phyloP scores from a whole-genome alignment of 176 grass and related monocot species.

The Avena sativa region DNA sequence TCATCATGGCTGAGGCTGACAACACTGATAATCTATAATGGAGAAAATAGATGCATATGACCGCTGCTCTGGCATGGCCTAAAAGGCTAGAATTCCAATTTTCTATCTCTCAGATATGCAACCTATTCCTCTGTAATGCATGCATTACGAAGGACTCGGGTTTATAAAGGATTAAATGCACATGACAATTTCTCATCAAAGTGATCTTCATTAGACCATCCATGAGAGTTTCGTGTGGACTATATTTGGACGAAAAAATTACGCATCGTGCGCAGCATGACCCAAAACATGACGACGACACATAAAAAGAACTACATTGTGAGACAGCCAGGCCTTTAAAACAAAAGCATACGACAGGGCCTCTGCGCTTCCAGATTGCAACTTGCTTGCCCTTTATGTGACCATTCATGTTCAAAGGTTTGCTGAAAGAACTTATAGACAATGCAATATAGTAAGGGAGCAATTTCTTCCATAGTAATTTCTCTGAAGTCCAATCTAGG shows the following conservation, averaged over 20 bases:
- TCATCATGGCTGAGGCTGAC: constrained; percentile 52
- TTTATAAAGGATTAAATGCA: background rate
- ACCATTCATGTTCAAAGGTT: constrained; percentile 24
- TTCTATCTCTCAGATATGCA: constrained; percentile 26
- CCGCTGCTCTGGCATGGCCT: constrained; percentile 9
- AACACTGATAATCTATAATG: constrained; percentile 61
- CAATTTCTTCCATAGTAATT: background rate
- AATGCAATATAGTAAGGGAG: background rate
- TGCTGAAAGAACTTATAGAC: background rate
- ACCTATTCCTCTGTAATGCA: constrained; percentile 5
- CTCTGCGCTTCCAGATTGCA: background rate
- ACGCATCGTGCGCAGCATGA: background rate
- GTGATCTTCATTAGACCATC: background rate
- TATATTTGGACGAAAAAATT: background rate
- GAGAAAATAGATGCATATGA: constrained; percentile 35
- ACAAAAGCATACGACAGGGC: background rate
- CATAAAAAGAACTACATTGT: background rate
- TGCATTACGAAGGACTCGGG: constrained; percentile 14
- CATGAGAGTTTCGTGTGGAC: background rate
- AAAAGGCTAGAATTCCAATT: constrained; percentile 25
- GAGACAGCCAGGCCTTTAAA: background rate
- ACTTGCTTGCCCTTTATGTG: background rate
- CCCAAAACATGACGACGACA: background rate
- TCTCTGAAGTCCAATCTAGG: background rate
- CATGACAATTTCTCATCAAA: background rate